Evolutionary conservation across 2,329 filamentous ascomycete genomes (phyloP), one percentile per base, ranked within the genome.

Genomic region (Pyrenophora tritici-repentis): DNA sequence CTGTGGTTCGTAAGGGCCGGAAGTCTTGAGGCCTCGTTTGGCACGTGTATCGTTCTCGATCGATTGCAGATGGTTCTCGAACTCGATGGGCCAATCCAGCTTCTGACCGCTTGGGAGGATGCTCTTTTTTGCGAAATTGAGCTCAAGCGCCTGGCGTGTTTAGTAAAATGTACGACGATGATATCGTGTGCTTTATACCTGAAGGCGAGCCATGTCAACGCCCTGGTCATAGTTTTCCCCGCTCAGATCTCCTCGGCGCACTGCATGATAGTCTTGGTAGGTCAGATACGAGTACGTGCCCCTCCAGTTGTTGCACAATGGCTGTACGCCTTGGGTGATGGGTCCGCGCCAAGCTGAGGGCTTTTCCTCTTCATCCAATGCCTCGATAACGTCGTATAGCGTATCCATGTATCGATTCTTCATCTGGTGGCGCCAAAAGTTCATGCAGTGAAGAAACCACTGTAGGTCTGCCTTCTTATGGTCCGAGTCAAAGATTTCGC

Each of bases 401-500:
- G 75, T 71, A 17, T 63, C 60, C n/a, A 76, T 72, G 3, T 68
- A 68, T 7, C 66, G 39, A 6, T 61, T 61, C 34, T 73, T 74
- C 62, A 83, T 74, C 54, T 83, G 79, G 41, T 77, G 75, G 38
- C 77, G 77, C 70, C 82, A 83, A 72, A 83, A 83, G 53, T 81
- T 81, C 36, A 79, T 61, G 33, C 76, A 69, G 54, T 82, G 76
- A 4, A 81, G 61, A 2, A 78, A 43, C 75, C 76, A 81, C 2
- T 73, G 63, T 44, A 79, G 67, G 54, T 82, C 78, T 42, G 83
- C 58, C 1, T 72, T 54, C 3, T 64, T 47, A 26, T 42, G 36
- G 18, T 33, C 14, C 5, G 71, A 68, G 18, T 68, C 64, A 26
- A 53, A 82, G 5, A 83, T 65, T 0, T 76, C 76, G 3, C 68